Percentiles rank a stretch among this genome's conserved stretches.
Evolutionary conservation across 192 early-diverging fungal genomes (phyloP).

Genomic region (Coemansia sp.): DNA sequence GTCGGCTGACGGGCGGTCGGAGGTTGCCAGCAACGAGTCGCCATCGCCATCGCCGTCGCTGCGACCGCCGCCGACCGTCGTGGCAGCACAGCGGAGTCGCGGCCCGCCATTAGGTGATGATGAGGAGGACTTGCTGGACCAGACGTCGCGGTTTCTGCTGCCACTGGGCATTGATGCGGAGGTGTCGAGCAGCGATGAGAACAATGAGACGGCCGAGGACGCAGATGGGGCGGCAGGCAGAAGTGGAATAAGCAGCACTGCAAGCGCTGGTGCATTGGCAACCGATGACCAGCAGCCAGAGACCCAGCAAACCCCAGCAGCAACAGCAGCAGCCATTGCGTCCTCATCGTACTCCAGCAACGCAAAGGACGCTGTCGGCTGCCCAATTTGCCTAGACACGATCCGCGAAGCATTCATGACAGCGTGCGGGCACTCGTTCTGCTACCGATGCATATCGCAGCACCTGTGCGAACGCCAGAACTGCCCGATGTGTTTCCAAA

Average conservation of each 20-base stretch:
- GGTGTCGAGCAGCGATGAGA: neutral
- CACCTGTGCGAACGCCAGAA: slow-evolving; percentile 61
- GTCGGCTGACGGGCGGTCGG: slow-evolving; percentile 8
- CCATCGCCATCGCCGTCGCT: neutral
- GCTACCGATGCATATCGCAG: slow-evolving; percentile 71
- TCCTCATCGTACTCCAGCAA: neutral
- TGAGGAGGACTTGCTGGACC: slow-evolving; percentile 1
- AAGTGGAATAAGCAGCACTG: neutral
- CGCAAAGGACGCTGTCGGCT: slow-evolving; percentile 10
- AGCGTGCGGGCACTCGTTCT: slow-evolving; percentile 85
- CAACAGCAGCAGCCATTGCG: slow-evolving; percentile 3
- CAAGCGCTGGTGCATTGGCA: neutral
- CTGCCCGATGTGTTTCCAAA: slow-evolving; percentile 71
- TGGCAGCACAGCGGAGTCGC: neutral
- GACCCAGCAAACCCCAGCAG: neutral
- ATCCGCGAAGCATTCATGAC: slow-evolving; percentile 77
- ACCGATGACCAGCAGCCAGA: slow-evolving; percentile 5
- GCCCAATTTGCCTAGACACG: slow-evolving; percentile 74
- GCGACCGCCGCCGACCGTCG: slow-evolving; percentile 2
- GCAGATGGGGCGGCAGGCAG: slow-evolving; percentile 5
- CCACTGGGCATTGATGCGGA: slow-evolving; percentile 22
- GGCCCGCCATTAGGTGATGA: neutral
- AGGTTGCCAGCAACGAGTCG: neutral
- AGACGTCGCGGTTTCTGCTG: slow-evolving; percentile 14
- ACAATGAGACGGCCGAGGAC: neutral